phyloP scores from a whole-genome alignment of 805 yeast genomes.

The Scheffersomyces ergatensis region DNA sequence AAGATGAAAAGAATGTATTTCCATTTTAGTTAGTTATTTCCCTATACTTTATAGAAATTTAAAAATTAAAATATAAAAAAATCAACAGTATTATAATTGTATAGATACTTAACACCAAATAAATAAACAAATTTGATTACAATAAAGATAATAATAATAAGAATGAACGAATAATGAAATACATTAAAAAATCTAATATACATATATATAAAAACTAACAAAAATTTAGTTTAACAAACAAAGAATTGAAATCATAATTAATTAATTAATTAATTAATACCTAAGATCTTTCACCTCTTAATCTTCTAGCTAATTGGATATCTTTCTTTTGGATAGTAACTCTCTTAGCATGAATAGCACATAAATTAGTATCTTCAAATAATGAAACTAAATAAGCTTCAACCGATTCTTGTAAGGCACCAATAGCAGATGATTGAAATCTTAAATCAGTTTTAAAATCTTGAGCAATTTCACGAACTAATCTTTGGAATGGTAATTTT shows the following conservation, averaged over 20 bases:
- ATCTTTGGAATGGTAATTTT: slow-evolving; percentile 51
- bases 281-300: slow-evolving; percentile 50
- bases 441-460: slow-evolving; percentile 49
- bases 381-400: slow-evolving; percentile 49
- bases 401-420: slow-evolving; percentile 50
- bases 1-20: slow-evolving; percentile 38
- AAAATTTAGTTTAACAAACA: slow-evolving; percentile 3
- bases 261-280: slow-evolving; percentile 2
- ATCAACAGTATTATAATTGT: too few relatives aligned
- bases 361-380: slow-evolving; percentile 50
- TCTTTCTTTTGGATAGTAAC: slow-evolving; percentile 51
- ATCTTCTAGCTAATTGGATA: slow-evolving; percentile 50
- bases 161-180: too few relatives aligned
- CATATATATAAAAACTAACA: neutral
- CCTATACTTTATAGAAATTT: too few relatives aligned
- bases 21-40: too few relatives aligned
- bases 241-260: slow-evolving; percentile 6
- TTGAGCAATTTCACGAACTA: slow-evolving; percentile 49
- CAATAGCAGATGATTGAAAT: slow-evolving; percentile 49
- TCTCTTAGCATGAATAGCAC: slow-evolving; percentile 52
- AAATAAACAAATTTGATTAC: too few relatives aligned
- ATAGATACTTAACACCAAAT: too few relatives aligned
- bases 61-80: too few relatives aligned
- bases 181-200: neutral
- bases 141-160: too few relatives aligned